Evolutionary conservation across 2,329 filamentous ascomycete species (phyloP), one percentile per base, ranked within the genome.

Genomic region (Fonsecaea pedrosoi): DNA sequence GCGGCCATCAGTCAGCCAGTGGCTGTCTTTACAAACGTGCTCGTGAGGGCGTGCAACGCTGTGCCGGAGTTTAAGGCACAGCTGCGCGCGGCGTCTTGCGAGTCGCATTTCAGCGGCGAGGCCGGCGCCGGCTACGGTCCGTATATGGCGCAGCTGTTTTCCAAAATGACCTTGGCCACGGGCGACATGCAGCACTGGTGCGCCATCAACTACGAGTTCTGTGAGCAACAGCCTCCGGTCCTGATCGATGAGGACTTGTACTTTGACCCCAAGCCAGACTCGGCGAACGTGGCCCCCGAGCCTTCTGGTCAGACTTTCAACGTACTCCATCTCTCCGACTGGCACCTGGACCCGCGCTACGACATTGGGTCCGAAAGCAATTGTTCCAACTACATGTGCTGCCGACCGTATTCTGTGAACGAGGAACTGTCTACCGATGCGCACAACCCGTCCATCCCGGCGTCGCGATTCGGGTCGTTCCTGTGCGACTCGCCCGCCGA

Each of bases 281-380:
- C 64, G 30, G 69, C 72, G 12, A 61, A 70, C 12, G 38, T 68
- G 12, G 68, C 69, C n/a, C 71, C 71, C 4, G 54, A 64, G 15
- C 68, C 72, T 7, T 73, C 72, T 2, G 72, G 69, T 13, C 53
- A 70, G 13, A 73, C 68, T 9, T 69, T 74, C 66, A 69, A 75
- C 40, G 73, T 75, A 7, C 70, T 76, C 18, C 74, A 76, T 62
- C 67, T 76, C 50, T 74, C 73, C 2, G 74, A 76, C 64, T 75
- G 69, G 71, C 74, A 76, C 69, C 58, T 76, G 10, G 74, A 76
- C 56, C 66, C 71, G 53, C 69, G 74, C 48, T 76, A 74, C 59
- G 73, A 73, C 40, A 72, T 76, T 66, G 74, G 73, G 1, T 73
- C 73, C 18, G 74, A 76, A 62, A 74, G 70, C 10, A 74, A 75